phyloP scores from a whole-genome alignment of 345 rosid species.

The Linum lewisii region DNA sequence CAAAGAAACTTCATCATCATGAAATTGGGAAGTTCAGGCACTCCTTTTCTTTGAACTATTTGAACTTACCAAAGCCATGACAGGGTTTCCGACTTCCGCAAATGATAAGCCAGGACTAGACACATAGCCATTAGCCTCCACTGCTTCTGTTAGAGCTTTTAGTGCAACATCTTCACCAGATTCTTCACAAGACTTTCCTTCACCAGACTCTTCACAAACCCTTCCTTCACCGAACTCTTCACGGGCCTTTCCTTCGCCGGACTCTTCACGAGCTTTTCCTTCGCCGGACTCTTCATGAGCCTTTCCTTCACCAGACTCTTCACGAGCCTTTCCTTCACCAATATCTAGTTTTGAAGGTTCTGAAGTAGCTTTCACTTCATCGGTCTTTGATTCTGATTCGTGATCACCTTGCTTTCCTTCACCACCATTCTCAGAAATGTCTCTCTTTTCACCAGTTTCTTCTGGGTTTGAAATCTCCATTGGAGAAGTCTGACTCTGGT shows the following conservation, averaged over 20 bases:
- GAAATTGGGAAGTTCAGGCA: too few relatives aligned
- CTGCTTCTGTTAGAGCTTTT: conserved; percentile 76
- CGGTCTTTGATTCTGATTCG: conserved; percentile 31
- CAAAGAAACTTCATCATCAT: not conserved
- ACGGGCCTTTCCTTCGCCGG: conserved; percentile 10
- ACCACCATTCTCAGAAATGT: conserved; percentile 24
- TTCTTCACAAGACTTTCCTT: conserved; percentile 20
- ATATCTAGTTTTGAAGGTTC: not conserved
- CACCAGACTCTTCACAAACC: conserved; percentile 19
- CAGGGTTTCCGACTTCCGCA: conserved; percentile 94
- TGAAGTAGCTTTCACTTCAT: conserved; percentile 20
- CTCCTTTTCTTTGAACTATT: too few relatives aligned
- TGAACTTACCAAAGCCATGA: conserved; percentile 87
- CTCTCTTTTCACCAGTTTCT: conserved; percentile 38
- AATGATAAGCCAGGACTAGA: conserved; percentile 63
- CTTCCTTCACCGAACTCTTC: conserved; percentile 14
- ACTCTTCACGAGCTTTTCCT: conserved; percentile 24
- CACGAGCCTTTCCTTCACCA: conserved; percentile 12
- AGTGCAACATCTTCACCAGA: conserved; percentile 46
- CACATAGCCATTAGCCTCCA: conserved; percentile 70
- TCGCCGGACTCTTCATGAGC: conserved; percentile 30
- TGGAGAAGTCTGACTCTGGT: conserved; percentile 29
- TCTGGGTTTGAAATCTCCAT: conserved; percentile 47
- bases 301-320: conserved; percentile 14
- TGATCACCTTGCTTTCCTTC: conserved; percentile 23